Conservation (phyloP, 495 filamentous ascomycete genomes). For the Aspergillus campestris region DNA sequence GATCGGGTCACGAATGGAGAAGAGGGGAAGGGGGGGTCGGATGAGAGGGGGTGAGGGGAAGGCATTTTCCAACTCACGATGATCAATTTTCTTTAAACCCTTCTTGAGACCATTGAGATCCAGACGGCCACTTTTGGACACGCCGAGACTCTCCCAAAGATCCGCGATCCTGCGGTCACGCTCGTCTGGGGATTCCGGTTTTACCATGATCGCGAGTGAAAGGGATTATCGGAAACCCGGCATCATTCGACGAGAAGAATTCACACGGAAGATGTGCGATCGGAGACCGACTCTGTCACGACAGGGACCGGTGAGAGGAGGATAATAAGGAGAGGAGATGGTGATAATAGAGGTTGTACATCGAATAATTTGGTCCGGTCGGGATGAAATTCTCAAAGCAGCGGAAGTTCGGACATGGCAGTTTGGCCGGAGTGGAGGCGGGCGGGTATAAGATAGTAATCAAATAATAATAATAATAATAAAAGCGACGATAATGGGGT, state of each 20-base stretch:
- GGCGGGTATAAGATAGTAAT: too few relatives aligned
- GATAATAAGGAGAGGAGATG: neutral
- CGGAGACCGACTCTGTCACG: constrained; percentile 13
- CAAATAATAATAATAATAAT: neutral
- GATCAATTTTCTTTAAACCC: constrained; percentile 81
- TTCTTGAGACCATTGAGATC: constrained; percentile 76
- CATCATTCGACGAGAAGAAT: constrained; percentile 28
- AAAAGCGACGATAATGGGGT: neutral
- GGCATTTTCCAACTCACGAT: constrained; percentile 57
- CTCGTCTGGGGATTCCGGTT: constrained; percentile 58
- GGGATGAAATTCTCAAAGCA: too few relatives aligned
- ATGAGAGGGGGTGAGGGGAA: too few relatives aligned
- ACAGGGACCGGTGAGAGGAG: constrained; percentile 8
- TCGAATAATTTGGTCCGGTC: too few relatives aligned
- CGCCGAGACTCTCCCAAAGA: constrained; percentile 76
- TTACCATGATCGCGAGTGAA: constrained; percentile 30
- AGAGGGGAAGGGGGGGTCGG: too few relatives aligned
- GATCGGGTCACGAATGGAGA: constrained; percentile 12
- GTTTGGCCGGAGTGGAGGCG: too few relatives aligned
- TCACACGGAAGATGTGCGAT: constrained; percentile 7
- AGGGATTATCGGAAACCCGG: constrained; percentile 31
- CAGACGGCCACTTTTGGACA: constrained; percentile 63
- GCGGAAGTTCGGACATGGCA: too few relatives aligned
- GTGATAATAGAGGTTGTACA: neutral
- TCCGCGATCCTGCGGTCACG: constrained; percentile 68